These are phyloP conservation scores for Coniochaeta prunicola DNA, from an alignment of 2,329 filamentous ascomycete genomes.

Conservation along the genomic window DNA sequence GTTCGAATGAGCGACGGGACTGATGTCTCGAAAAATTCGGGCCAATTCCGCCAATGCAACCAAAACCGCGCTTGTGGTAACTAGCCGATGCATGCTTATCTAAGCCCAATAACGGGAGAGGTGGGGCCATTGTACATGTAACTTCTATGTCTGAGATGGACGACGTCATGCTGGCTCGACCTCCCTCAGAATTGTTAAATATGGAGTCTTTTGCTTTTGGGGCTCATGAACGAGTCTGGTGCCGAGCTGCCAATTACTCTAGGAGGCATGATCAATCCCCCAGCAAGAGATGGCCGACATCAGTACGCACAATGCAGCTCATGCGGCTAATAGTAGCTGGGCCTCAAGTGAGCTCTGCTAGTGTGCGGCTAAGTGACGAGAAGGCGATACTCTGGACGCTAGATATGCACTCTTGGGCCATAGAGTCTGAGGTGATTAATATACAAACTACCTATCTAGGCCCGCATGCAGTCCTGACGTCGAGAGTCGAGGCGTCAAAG, in stretches of 20 bases:
- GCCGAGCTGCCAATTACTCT: too few species aligned
- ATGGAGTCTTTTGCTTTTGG: not conserved
- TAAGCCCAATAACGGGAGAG: not conserved
- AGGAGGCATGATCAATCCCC: too few species aligned
- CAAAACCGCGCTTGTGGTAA: not conserved
- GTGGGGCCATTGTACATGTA: not conserved
- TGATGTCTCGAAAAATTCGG: not conserved
- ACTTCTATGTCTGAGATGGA: too few species aligned
- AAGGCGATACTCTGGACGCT: not conserved
- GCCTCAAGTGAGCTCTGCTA: not conserved
- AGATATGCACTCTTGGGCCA: too few species aligned
- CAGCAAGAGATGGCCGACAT: not conserved
- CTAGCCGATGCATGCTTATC: not conserved
- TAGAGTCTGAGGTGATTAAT: not conserved
- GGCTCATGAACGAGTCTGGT: too few species aligned
- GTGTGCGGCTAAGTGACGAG: not conserved
- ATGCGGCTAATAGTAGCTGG: not conserved
- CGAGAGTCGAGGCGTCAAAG: not conserved
- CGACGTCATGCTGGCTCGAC: not conserved
- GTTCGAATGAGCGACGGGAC: not conserved
- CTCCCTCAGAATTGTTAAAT: too few species aligned
- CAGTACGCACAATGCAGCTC: not conserved
- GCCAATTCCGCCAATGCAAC: not conserved
- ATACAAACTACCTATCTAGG: not conserved
- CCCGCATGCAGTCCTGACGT: not conserved